Conservation (phyloP, 2,329 filamentous ascomycete genomes). For the Aspergillus amoenus region DNA sequence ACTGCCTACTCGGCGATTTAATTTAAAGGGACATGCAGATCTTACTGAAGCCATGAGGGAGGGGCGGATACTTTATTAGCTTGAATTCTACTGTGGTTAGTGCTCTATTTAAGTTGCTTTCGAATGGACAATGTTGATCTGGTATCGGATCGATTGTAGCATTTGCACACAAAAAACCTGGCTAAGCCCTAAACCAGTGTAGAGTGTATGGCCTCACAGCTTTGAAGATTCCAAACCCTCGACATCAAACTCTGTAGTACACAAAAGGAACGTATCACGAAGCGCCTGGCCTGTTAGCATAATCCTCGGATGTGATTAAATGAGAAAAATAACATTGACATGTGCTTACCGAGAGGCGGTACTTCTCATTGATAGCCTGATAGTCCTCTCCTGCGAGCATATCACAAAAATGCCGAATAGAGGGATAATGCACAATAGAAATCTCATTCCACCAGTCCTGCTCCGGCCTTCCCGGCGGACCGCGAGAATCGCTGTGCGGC, state of each 20-base stretch:
- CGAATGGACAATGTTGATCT: too few relatives aligned
- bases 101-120: too few relatives aligned
- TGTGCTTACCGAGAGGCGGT: conserved; percentile 45
- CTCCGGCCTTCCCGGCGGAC: conserved; percentile 19
- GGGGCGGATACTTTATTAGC: too few relatives aligned
- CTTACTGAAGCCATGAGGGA: too few relatives aligned
- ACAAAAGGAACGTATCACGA: conserved; percentile 54
- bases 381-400: conserved; percentile 61
- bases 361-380: conserved; percentile 56
- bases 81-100: too few relatives aligned
- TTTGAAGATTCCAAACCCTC: conserved; percentile 19
- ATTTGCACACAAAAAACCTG: too few relatives aligned
- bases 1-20: too few relatives aligned
- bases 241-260: conserved; percentile 52
- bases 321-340: background rate
- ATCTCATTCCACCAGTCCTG: conserved; percentile 60
- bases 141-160: too few relatives aligned
- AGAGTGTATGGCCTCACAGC: too few relatives aligned
- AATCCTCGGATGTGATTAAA: background rate
- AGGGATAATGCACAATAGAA: conserved; percentile 65
- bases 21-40: too few relatives aligned
- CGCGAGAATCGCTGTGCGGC: conserved; percentile 22
- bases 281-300: conserved; percentile 36
- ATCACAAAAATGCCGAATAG: conserved; percentile 60
- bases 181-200: too few relatives aligned